Evolutionary conservation across 164 flowering plant species (phyloP).

Genomic region (Paratinospora sagittata): DNA sequence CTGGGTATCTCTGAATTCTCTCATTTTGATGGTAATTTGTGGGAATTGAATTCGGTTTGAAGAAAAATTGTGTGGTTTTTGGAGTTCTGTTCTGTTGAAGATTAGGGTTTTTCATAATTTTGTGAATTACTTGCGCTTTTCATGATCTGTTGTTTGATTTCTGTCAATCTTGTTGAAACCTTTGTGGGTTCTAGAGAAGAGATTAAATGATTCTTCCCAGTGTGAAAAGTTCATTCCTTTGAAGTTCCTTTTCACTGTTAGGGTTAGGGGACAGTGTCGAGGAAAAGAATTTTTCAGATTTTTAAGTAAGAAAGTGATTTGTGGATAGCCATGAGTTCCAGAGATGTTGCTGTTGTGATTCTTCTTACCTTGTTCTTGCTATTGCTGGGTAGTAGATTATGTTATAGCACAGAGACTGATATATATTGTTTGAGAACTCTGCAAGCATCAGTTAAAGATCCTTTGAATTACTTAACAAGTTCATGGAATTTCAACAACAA

Average conservation of each 20-base stretch:
- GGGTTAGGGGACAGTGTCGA: neutral
- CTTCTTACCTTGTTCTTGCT: conserved; percentile 14
- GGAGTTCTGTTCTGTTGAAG: neutral
- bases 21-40: conserved; percentile 4
- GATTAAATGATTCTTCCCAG: too few species aligned
- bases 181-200: neutral
- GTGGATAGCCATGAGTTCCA: conserved; percentile 11
- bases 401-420: conserved; percentile 33
- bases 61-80: neutral
- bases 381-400: conserved; percentile 16
- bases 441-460: conserved; percentile 44
- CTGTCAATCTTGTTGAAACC: neutral
- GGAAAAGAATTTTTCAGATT: neutral
- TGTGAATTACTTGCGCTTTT: neutral
- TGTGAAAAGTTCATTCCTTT: neutral
- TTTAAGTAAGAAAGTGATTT: too few species aligned
- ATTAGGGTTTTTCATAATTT: neutral
- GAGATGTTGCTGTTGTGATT: conserved; percentile 12
- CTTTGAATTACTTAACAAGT: conserved; percentile 28
- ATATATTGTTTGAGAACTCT: conserved; percentile 48
- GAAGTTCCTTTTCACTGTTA: neutral
- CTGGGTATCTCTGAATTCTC: neutral
- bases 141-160: neutral
- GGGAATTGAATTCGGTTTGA: conserved; percentile 6
- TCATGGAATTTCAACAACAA: conserved; percentile 53